These are phyloP conservation scores for Botryotinia convoluta DNA, from an alignment of 2,329 filamentous ascomycete genomes.

Conservation along the genomic window DNA sequence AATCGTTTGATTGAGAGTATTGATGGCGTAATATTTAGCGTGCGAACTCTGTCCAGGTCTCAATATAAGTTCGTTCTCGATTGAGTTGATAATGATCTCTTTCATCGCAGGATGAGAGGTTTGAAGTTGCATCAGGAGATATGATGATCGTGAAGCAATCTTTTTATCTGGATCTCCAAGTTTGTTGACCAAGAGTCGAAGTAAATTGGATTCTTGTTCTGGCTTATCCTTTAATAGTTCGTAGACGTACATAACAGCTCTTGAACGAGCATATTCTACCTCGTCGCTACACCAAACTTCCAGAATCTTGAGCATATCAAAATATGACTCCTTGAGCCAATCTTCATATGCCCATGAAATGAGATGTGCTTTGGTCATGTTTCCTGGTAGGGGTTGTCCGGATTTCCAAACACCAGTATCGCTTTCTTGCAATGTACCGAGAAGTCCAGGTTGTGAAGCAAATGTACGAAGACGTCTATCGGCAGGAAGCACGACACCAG, in stretches of 20 bases:
- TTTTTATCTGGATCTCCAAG: slow-evolving; percentile 93
- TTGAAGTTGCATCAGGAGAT: slow-evolving; percentile 87
- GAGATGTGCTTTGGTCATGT: slow-evolving; percentile 72
- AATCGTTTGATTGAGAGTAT: slow-evolving; percentile 95
- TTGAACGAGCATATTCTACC: slow-evolving; percentile 85
- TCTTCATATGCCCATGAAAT: slow-evolving; percentile 91
- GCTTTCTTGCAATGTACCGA: slow-evolving; percentile 65
- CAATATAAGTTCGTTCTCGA: slow-evolving; percentile 86
- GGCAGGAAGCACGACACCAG: slow-evolving; percentile 78
- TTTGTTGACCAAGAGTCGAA: slow-evolving; percentile 92
- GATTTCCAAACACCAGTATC: slow-evolving; percentile 59
- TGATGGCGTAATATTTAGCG: slow-evolving; percentile 93
- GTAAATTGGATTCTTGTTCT: slow-evolving; percentile 91
- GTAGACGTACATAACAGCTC: slow-evolving; percentile 87
- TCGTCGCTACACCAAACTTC: slow-evolving; percentile 95
- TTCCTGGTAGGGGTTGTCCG: slow-evolving; percentile 69
- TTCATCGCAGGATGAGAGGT: slow-evolving; percentile 93
- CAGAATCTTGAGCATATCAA: slow-evolving; percentile 85
- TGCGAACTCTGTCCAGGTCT: slow-evolving; percentile 82
- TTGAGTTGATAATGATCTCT: slow-evolving; percentile 73
- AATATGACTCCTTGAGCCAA: slow-evolving; percentile 92
- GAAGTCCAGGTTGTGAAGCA: slow-evolving; percentile 71
- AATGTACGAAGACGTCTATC: slow-evolving; percentile 81
- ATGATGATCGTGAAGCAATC: slow-evolving; percentile 89
- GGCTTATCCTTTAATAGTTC: slow-evolving; percentile 92